Evolutionary conservation across 306 rosid genomes (phyloP), one percentile per base, ranked within the genome.

Genomic region (Medicago lupulina): DNA sequence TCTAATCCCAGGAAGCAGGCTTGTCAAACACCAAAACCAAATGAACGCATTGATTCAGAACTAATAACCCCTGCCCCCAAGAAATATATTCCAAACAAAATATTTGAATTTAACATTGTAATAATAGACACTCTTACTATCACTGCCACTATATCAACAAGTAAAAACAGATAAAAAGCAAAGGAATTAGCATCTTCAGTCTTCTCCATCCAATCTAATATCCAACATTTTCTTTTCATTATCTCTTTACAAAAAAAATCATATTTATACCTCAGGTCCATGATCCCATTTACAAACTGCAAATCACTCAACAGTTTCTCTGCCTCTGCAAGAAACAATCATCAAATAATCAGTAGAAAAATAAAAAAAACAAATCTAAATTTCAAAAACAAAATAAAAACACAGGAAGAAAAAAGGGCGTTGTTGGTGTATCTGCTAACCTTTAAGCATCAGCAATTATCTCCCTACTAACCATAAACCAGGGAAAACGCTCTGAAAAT

Each of bases 401-500:
- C 28, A 25, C 28, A 12, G 4, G 6, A 21, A 6, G 14, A 13
- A 21, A 79, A 80, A 74, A 49, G 5, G 70, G 69, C 99, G 90
- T 92, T 7, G 90, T 49, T 13, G 91, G 84, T 74, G 93, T 73
- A 59, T 92, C 96, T 12, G 90, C 76, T 9, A 77, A 76, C 46
- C 87, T 85, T 44, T 85, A 92, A 61, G 92, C 76, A 55, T 95
- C 97, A 0, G 93, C 96, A 12, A 89, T 84, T 18, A 80, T 51
- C 62, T 51, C 62, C 99, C 99, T 44, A 88, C 97, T 79, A 95
- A 57, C 99, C 99, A 92, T 58, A 92, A 84, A 14, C 97, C 99
- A 16, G 98, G 99, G 77, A 92, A 95, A 78, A 81, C 85, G 53
- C 36, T 25, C 97, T 95, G 89, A 43, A 80, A 86, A 62, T 17